These are phyloP conservation scores for Komagataella kurtzmanii DNA, from an alignment of 805 yeast species.

Conservation along the genomic window DNA sequence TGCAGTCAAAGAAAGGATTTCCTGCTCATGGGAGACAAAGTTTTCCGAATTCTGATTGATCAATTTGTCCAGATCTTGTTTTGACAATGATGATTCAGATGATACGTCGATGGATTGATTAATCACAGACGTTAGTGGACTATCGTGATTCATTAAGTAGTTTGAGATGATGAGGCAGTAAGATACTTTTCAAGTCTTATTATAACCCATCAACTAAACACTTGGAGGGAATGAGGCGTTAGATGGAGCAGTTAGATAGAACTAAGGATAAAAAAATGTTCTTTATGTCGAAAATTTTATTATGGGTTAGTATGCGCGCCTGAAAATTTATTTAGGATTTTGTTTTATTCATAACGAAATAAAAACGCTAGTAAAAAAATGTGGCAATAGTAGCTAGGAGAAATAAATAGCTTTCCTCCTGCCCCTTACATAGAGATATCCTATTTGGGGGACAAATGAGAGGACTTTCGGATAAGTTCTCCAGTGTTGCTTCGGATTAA, in stretches of 20 bases:
- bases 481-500: background rate
- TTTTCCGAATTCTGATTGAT: background rate
- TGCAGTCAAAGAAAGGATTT: background rate
- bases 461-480: background rate
- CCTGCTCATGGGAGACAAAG: background rate
- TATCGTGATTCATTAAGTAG: background rate
- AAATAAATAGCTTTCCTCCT: background rate
- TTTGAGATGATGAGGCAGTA: background rate
- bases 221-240: background rate
- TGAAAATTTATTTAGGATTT: background rate
- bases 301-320: background rate
- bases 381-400: background rate
- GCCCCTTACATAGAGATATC: background rate
- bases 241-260: background rate
- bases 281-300: background rate
- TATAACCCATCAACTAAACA: background rate
- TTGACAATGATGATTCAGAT: background rate
- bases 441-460: background rate
- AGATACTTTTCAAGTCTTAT: background rate
- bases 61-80: background rate
- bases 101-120: background rate
- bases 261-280: background rate
- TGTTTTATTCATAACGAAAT: background rate
- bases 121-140: background rate
- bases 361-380: background rate